Conservation (phyloP, 2,329 filamentous ascomycete species). For the Lachnellula subtilissima region DNA sequence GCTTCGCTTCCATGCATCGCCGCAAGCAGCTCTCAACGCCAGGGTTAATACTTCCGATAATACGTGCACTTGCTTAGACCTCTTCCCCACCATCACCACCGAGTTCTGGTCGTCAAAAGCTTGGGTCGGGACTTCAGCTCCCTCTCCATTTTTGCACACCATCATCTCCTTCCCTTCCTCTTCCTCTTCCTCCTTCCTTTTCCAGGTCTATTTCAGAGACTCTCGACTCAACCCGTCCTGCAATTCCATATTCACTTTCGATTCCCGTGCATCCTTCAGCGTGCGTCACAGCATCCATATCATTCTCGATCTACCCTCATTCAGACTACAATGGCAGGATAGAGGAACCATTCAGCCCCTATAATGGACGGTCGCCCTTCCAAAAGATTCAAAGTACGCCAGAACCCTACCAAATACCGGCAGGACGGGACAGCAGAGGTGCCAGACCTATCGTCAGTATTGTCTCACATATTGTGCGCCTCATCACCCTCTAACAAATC, state of each 20-base stretch:
- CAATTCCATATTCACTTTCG: too few species aligned
- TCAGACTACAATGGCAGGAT: neutral
- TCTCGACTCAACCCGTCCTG: too few species aligned
- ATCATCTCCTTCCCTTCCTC: neutral
- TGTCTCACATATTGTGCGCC: neutral
- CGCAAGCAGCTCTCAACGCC: too few species aligned
- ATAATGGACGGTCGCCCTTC: neutral
- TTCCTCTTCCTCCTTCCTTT: neutral
- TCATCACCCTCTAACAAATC: neutral
- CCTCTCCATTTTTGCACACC: neutral
- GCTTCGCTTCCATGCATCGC: too few species aligned
- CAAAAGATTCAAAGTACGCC: neutral
- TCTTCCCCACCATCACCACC: too few species aligned
- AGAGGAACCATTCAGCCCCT: neutral
- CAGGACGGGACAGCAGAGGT: neutral
- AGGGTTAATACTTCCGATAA: too few species aligned
- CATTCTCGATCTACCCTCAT: too few species aligned
- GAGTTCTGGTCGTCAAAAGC: too few species aligned
- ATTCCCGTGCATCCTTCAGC: too few species aligned
- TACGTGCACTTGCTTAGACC: too few species aligned
- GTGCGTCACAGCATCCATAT: too few species aligned
- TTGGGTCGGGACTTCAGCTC: too few species aligned
- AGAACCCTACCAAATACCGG: neutral
- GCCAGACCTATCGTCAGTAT: neutral
- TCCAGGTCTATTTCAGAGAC: neutral